These are phyloP conservation scores for Leucocoprinus gongylophorus DNA, from an alignment of 1,284 basidiomycete species.

Conservation along the genomic window DNA sequence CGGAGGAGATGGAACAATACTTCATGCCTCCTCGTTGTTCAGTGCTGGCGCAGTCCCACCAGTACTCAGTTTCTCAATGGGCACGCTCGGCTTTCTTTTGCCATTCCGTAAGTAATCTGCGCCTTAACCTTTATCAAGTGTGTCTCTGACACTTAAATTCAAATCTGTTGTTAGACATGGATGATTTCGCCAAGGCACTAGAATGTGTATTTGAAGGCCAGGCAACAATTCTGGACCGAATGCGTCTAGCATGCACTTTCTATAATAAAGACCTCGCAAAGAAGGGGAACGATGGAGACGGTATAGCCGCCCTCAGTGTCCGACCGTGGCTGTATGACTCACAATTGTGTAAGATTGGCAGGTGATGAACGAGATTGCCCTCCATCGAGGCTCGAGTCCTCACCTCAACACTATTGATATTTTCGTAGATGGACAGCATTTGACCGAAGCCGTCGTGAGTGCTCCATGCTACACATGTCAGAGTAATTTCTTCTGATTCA, in stretches of 20 bases:
- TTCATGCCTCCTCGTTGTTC: constrained; percentile 92
- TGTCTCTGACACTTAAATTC: constrained; percentile 3
- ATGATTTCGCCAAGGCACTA: constrained; percentile 74
- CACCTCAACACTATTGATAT: constrained; percentile 94
- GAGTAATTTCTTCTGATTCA: constrained; percentile 6
- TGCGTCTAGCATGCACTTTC: constrained; percentile 80
- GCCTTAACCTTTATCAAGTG: neutral
- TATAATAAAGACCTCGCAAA: constrained; percentile 53
- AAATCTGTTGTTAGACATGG: constrained; percentile 51
- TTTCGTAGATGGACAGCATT: constrained; percentile 91
- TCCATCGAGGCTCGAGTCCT: constrained; percentile 88
- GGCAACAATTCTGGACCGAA: constrained; percentile 77
- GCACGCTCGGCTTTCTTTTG: constrained; percentile 88
- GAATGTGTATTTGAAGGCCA: constrained; percentile 69
- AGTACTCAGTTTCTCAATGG: constrained; percentile 94
- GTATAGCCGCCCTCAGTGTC: constrained; percentile 30
- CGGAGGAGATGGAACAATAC: constrained; percentile 93
- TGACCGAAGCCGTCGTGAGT: constrained; percentile 92
- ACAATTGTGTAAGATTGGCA: constrained; percentile 64
- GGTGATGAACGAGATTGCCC: constrained; percentile 95
- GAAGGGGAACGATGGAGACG: constrained; percentile 49
- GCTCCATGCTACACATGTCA: neutral
- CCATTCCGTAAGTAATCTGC: constrained; percentile 76
- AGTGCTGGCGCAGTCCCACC: constrained; percentile 86
- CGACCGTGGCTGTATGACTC: neutral